These are phyloP conservation scores for Boletus reticuloceps DNA, from an alignment of 768 basidiomycete species.

Conservation along the genomic window DNA sequence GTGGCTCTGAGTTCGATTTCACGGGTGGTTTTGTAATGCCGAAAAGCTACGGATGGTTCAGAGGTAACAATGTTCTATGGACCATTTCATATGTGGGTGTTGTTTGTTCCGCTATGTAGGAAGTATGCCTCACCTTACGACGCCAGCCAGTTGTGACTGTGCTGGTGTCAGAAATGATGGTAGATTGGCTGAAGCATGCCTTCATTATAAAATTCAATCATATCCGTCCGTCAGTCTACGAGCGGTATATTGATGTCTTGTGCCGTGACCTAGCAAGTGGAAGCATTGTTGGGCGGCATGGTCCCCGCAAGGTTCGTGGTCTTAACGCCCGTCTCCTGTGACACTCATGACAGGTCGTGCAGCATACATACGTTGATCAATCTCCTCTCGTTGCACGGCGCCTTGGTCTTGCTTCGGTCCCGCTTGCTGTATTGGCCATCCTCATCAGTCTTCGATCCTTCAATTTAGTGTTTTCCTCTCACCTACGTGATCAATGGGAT, in stretches of 20 bases:
- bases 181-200: slow-evolving; percentile 99
- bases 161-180: slow-evolving; percentile 85
- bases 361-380: slow-evolving; percentile 93
- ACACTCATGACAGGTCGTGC: slow-evolving; percentile 4
- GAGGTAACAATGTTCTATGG: slow-evolving; percentile 76
- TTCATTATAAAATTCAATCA: slow-evolving; percentile 99
- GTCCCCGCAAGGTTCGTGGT: slow-evolving; percentile 61
- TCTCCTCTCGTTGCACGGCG: slow-evolving; percentile 92
- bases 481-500: slow-evolving; percentile 39
- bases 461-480: slow-evolving; percentile 54
- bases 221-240: slow-evolving; percentile 92
- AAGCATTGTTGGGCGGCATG: slow-evolving; percentile 64
- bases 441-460: slow-evolving; percentile 75
- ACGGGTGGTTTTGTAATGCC: slow-evolving; percentile 68
- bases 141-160: slow-evolving; percentile 88
- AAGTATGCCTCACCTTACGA: neutral
- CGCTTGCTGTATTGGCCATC: slow-evolving; percentile 80
- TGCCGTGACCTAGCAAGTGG: slow-evolving; percentile 89
- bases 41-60: slow-evolving; percentile 81
- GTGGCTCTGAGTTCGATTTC: slow-evolving; percentile 85
- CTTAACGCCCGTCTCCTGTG: neutral
- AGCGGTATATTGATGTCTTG: slow-evolving; percentile 91
- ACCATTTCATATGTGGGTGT: slow-evolving; percentile 83
- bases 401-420: slow-evolving; percentile 90
- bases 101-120: slow-evolving; percentile 6